Base-by-base conservation (phyloP, 345 rosid species). In the Populus euphratica region DNA sequence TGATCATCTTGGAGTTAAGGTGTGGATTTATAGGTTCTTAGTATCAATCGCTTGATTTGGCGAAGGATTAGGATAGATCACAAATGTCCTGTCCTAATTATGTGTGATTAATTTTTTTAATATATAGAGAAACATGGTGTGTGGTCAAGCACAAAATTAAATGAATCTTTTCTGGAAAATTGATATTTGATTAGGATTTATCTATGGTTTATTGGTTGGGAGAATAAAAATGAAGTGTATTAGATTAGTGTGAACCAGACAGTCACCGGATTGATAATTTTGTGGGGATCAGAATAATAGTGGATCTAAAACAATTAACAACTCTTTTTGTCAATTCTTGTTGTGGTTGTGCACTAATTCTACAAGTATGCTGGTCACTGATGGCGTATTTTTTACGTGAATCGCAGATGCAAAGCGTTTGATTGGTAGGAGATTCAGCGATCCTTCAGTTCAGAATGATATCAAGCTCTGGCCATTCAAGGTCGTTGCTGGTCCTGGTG, bases 391-490 rank as follows among this genome's bases (percentile, higher is more conserved):
- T 54, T 47, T 47, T 47, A 5, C 16, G 0, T 41, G 43, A 4
- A 62, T 72, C 11, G 21, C 78, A 80, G 83, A 75, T 75, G 82
- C 82, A 2, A 80, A 80, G 54, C 64, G 82, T 33, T 70, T 80
- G 79, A 80, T 70, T 36, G 79, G 82, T 5, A 70, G 79, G 67
- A 75, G 76, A 64, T 74, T 23, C 54, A 31, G 56, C 18, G 82
- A 75, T 69, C 31, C 79, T 17, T 41, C 82, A 1, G 82, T 80
- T 14, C 79, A 80, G 68, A 12, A 68, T 52, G 83, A 80, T 41
- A 38, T 49, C 2, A 75, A 75, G 68, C 79, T 70, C 0, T 75
- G 76, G 83, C 83, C 83, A 1, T 80, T 80, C 47, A 80, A 80
- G 75, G 68, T 80, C 27, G 36, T 80, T 36, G 17, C 79, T 0